A percentile compares a stretch with the other conserved stretches of the same genome.
phyloP scores from a whole-genome alignment of 257 asterid genomes.

The Rauvolfia tetraphylla region DNA sequence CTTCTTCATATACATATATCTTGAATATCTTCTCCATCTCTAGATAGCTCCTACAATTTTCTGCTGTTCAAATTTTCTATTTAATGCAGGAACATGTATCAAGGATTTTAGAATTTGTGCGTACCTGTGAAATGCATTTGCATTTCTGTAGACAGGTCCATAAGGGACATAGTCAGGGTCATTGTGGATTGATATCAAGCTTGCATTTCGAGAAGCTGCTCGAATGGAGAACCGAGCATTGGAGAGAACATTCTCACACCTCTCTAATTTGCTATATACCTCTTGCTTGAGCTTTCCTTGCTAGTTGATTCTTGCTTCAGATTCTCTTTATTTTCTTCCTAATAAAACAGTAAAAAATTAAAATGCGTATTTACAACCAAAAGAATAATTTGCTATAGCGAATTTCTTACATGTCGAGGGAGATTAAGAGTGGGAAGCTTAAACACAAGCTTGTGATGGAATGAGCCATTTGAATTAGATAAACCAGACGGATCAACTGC shows the following conservation, averaged over 20 bases:
- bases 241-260: conserved; percentile 30
- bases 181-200: conserved; percentile 27
- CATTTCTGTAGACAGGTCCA: conserved; percentile 37
- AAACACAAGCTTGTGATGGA: conserved; percentile 15
- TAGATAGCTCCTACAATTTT: conserved; percentile 52
- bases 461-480: conserved; percentile 11
- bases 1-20: conserved; percentile 73
- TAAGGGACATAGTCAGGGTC: conserved; percentile 40
- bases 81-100: neutral
- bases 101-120: neutral
- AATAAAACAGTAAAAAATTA: neutral
- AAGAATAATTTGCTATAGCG: neutral
- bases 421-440: conserved; percentile 8
- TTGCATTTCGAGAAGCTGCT: conserved; percentile 33
- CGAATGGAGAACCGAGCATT: conserved; percentile 31
- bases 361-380: neutral
- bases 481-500: conserved; percentile 6
- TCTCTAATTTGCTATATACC: conserved; percentile 28
- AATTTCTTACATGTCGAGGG: conserved; percentile 8
- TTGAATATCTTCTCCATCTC: conserved; percentile 86
- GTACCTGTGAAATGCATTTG: conserved; percentile 42
- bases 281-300: neutral
- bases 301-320: neutral
- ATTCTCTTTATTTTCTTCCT: conserved; percentile 9
- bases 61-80: neutral